Base-by-base conservation (phyloP, 129 eudicot species). In the Silybum marianum region DNA sequence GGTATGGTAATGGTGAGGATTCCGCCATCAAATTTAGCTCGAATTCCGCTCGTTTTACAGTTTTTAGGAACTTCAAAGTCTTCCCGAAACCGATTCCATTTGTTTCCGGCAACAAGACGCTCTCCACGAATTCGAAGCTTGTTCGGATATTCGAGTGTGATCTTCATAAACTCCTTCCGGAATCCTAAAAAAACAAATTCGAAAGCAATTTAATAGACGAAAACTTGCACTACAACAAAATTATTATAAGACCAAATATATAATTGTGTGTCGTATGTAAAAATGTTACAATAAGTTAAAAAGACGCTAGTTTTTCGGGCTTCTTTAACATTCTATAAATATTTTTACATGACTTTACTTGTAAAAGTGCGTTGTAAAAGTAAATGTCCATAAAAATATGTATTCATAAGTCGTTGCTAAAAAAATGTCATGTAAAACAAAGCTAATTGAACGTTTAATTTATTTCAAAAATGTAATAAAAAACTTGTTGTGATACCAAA, bases 31-130 rank as follows among this genome's bases (percentile, higher is more conserved):
- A 89, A 87, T 70, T 73, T 89, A 65, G 95, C 95, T 22, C 90
- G 89, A 71, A 80, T 83, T 24, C 73, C 84, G 12, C 65, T 80
- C 36, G 78, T 51, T 14, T 78, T 79, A 19, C 90, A 83, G 1
- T 86, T 67, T 42, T 84, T 76, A 0, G 93, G 93, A 51, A 88
- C 81, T 39, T 60, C 71, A 48, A 77, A 88, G 80, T 91, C 89
- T 39, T 91, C 87, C 4, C 78, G 89, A 42, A 93, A 93, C 9
- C 90, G 89, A 63, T 85, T 87, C 91, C 90, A 88, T 88, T 89
- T 93, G 84, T 91, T 93, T 22, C 91, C 90, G 0, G 74, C 69
- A 25, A 84, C 30, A 28, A 80, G 84, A 9, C 90, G 88, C 75
- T 91, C 94, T 16, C 97, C 97, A 13, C 88, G 81, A 23, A 90